Base-by-base conservation (phyloP, 345 rosid genomes). In the Nephelium lappaceum region DNA sequence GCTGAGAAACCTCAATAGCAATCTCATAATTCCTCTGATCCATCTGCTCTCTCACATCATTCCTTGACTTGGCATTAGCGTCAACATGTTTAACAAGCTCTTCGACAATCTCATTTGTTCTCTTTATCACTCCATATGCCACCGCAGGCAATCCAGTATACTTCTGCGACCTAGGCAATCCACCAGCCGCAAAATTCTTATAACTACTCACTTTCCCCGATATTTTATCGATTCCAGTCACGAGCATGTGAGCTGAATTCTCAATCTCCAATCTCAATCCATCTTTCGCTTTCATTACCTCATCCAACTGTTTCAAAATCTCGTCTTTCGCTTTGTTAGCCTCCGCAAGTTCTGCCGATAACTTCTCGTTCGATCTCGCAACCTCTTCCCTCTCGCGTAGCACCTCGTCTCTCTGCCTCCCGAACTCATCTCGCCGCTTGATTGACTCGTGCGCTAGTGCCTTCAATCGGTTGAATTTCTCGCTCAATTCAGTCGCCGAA, bases 1-100 rank as follows among this genome's bases (percentile, higher is more conserved):
- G 92, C 88, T 94, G 93, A 19, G 98, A 97, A 83, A 97, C 98
- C 84, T 97, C 99, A 71, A 97, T 93, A 53, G 99, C 99, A 77
- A 97, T 94, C 88, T 94, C 98, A 75, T 92, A 97, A 78, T 97
- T 97, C 73, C 99, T 87, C 82, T 94, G 97, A 73, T 92, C 99
- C 82, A 97, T 88, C 84, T 92, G 98, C 81, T 90, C 97, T 81
- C 98, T 94, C 8, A 90, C 97, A 64, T 94, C 98, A 77, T 97
- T 88, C 63, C 98, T 90, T 18, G 98, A 88, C 84, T 92, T 97
- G 0, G 83, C 73, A 1, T 89, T 78, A 12, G 72, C 55, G 79
- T 93, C 94, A 0, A 92, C 79, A 90, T 94, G 98, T 84, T 73
- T 90, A 82, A 91, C 82, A 14, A 97, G 93, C 88, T 97, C 99